phyloP scores from a whole-genome alignment of 768 basidiomycete species.

The Mycena pura region DNA sequence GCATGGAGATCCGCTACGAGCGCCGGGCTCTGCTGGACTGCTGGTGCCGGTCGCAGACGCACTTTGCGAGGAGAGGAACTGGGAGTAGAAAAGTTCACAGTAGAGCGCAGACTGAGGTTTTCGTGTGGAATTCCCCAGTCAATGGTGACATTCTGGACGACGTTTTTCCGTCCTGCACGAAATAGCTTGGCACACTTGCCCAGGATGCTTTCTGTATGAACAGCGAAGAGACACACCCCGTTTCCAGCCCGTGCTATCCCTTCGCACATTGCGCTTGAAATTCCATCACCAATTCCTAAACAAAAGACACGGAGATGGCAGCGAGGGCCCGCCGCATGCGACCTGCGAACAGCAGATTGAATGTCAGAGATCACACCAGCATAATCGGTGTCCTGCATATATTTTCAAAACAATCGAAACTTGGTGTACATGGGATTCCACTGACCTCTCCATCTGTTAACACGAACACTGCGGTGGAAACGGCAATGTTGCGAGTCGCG shows the following conservation, averaged over 20 bases:
- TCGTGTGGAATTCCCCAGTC: constrained; percentile 55
- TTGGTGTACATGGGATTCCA: not conserved
- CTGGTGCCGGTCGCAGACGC: constrained; percentile 34
- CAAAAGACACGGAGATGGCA: constrained; percentile 58
- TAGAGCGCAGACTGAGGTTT: constrained; percentile 14
- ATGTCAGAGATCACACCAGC: constrained; percentile 33
- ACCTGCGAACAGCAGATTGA: constrained; percentile 36
- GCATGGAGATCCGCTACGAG: constrained; percentile 42
- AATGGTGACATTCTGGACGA: constrained; percentile 51
- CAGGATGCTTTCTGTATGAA: constrained; percentile 50
- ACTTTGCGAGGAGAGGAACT: constrained; percentile 27
- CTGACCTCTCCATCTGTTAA: constrained; percentile 64
- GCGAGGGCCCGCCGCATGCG: constrained; percentile 29
- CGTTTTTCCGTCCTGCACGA: constrained; percentile 55
- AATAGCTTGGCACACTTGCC: constrained; percentile 58
- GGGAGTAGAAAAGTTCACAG: constrained; percentile 26
- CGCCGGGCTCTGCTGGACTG: constrained; percentile 45
- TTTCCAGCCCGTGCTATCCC: constrained; percentile 61
- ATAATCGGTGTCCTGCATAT: constrained; percentile 28
- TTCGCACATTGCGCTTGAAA: constrained; percentile 59
- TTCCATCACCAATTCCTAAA: constrained; percentile 60
- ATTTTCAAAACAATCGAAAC: not conserved
- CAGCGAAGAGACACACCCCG: constrained; percentile 56
- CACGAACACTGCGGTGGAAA: constrained; percentile 59
- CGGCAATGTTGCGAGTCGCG: constrained; percentile 35